phyloP scores from a whole-genome alignment of 306 rosid species.

The Mimosa pudica region DNA sequence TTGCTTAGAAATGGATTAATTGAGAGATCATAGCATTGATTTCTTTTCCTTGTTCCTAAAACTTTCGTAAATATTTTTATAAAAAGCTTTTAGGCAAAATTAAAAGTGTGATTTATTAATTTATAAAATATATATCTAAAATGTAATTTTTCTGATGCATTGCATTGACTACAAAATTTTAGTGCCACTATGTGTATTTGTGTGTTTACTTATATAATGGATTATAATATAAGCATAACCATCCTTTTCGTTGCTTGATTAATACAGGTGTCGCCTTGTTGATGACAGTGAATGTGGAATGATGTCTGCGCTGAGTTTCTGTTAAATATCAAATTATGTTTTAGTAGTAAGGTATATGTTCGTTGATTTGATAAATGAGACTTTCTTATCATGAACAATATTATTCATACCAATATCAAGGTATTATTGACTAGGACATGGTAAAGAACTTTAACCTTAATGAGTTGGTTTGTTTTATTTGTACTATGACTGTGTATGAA shows the following conservation, averaged over 20 bases:
- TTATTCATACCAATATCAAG: not conserved
- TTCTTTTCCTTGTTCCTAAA: too few relatives aligned
- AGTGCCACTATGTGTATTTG: not conserved
- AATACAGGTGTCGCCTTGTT: not conserved
- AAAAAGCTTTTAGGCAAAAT: too few relatives aligned
- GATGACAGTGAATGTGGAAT: not conserved
- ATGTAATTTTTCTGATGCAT: too few relatives aligned
- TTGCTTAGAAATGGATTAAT: accelerated
- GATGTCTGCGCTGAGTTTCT: not conserved
- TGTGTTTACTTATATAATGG: not conserved
- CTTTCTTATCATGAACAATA: not conserved
- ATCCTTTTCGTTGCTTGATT: not conserved
- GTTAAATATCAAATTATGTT: not conserved
- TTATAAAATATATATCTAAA: too few relatives aligned
- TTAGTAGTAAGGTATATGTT: not conserved
- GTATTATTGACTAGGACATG: not conserved
- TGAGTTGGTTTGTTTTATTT: not conserved
- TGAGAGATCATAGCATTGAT: too few relatives aligned
- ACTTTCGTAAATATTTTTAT: too few relatives aligned
- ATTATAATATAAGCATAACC: not conserved
- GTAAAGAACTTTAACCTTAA: not conserved
- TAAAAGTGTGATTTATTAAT: too few relatives aligned
- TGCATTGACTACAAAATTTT: not conserved
- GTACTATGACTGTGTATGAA: not conserved
- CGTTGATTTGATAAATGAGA: not conserved